Base-by-base conservation (phyloP, 495 filamentous ascomycete genomes). In the Aspergillus ostianus region DNA sequence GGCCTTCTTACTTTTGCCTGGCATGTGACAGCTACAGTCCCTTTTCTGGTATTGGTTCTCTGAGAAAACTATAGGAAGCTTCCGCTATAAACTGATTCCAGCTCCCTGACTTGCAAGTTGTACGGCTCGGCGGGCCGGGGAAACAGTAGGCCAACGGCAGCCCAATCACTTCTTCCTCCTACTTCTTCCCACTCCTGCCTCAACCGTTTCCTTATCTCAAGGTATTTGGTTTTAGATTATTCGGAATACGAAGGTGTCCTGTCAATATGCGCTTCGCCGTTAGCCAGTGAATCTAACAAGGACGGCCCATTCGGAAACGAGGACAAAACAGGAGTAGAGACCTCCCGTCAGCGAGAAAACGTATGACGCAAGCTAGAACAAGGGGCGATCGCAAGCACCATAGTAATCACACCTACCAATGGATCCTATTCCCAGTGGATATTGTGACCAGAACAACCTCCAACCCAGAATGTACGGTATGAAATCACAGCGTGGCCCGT, bases 291-390 rank as follows among this genome's bases (percentile, higher is more conserved):
- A 41, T 15, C 8, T 12, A 41, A 41, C 36, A 10, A 15, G 36
- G 36, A 12, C 36, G 36, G 36, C 36, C 36, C 8, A 41, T 4
- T 41, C 36, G 10, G 36, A 12, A 41, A 2, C 13, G 10, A 41
- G 36, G 36, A 41, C 36, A 15, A 41, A 15, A 41, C 44, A 54
- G 57, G 51, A 59, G 57, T 55, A 36, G 8, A 46, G 29, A 53
- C 47, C 62, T 64, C 55, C 62, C 58, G 54, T 30, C 62, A 55
- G 45, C 41, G 44, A 51, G 17, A 20, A 17, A 48, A 36, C 21
- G 17, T 57, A 49, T 23, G 50, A 32, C 41, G 30, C 59, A n/a
- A 57, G 50, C 29, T 4, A 3, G 41, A 46, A 41, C 36, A 41
- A 41, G 36, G 57, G 49, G 30, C 15, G 48, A 47, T 36, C 46